A percentile compares a stretch with the other conserved stretches of the same genome.
These are phyloP conservation scores for Candida mesenterica DNA, from an alignment of 1,139 yeast genomes.

Conservation along the genomic window DNA sequence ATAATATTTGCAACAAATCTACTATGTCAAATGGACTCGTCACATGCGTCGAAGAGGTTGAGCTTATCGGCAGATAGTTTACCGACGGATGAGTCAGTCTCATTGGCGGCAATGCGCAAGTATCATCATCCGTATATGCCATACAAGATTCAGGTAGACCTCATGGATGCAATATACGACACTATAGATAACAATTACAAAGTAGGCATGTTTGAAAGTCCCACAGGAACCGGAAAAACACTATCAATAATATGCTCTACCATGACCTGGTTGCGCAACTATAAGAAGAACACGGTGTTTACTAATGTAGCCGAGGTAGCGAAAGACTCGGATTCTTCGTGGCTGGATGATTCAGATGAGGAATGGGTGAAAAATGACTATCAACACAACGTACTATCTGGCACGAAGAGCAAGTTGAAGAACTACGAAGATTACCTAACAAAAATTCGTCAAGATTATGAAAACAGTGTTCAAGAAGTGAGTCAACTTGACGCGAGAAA, in stretches of 20 bases:
- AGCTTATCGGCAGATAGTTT: no score
- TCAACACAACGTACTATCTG: conserved; percentile 29
- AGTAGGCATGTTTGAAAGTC: conserved; percentile 85
- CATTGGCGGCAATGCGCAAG: not conserved
- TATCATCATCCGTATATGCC: conserved; percentile 75
- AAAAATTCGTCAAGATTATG: conserved; percentile 18
- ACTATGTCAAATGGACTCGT: no score
- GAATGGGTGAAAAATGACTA: conserved; percentile 57
- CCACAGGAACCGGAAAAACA: conserved; percentile 95
- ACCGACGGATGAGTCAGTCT: not conserved
- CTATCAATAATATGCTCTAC: conserved; percentile 82
- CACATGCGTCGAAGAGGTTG: no score
- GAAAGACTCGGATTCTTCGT: conserved; percentile 15
- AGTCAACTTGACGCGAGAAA: conserved; percentile 8
- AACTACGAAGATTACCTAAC: conserved; percentile 45
- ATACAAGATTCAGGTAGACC: conserved; percentile 70
- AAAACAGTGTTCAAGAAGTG: conserved; percentile 13
- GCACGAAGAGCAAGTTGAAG: conserved; percentile 28
- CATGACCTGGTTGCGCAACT: conserved; percentile 78
- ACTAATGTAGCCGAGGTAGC: conserved; percentile 28
- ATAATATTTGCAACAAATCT: no score
- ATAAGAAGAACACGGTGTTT: conserved; percentile 42
- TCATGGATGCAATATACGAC: conserved; percentile 73
- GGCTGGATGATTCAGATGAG: conserved; percentile 43
- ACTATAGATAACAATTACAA: conserved; percentile 58